Conservation (phyloP, 1,284 basidiomycete species). For the Pascua guehoae region DNA sequence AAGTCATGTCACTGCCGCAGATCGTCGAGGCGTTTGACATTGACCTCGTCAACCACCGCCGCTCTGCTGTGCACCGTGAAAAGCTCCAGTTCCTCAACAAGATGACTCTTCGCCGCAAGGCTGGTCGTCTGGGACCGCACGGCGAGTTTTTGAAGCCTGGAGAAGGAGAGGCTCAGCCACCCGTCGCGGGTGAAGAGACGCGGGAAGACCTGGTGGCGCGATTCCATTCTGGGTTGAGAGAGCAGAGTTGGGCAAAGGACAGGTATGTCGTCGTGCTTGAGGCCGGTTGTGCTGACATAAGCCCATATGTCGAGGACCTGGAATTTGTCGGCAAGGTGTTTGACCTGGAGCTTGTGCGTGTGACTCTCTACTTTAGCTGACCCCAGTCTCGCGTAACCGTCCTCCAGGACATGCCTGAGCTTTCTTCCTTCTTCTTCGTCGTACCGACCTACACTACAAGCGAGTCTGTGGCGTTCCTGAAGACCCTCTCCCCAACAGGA, state of each 20-base stretch:
- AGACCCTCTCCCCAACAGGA: constrained; percentile 49
- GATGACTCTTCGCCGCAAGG: constrained; percentile 42
- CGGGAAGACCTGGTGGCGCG: constrained; percentile 29
- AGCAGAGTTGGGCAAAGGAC: constrained; percentile 27
- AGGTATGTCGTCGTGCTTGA: constrained; percentile 8
- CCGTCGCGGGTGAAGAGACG: constrained; percentile 5
- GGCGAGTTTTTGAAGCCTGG: constrained; percentile 41
- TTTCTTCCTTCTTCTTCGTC: constrained; percentile 71
- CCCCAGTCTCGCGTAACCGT: constrained; percentile 65
- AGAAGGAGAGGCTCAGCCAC: neutral
- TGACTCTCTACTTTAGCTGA: neutral
- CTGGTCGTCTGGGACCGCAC: constrained; percentile 33
- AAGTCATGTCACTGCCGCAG: constrained; percentile 41
- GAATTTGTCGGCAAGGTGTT: constrained; percentile 41
- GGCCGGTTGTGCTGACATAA: constrained; percentile 8
- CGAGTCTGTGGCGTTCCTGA: constrained; percentile 60
- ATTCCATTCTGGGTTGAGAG: constrained; percentile 36
- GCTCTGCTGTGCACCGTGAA: constrained; percentile 39
- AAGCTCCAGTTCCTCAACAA: constrained; percentile 49
- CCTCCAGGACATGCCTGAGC: constrained; percentile 62
- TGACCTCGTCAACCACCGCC: constrained; percentile 35
- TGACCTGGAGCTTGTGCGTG: constrained; percentile 45
- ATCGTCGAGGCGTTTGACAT: constrained; percentile 41
- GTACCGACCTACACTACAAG: constrained; percentile 59
- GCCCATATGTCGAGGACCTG: constrained; percentile 33